Evolutionary conservation across 2,329 filamentous ascomycete genomes (phyloP), one percentile per base, ranked within the genome.

Genomic region (Colletotrichum tamarilloi): DNA sequence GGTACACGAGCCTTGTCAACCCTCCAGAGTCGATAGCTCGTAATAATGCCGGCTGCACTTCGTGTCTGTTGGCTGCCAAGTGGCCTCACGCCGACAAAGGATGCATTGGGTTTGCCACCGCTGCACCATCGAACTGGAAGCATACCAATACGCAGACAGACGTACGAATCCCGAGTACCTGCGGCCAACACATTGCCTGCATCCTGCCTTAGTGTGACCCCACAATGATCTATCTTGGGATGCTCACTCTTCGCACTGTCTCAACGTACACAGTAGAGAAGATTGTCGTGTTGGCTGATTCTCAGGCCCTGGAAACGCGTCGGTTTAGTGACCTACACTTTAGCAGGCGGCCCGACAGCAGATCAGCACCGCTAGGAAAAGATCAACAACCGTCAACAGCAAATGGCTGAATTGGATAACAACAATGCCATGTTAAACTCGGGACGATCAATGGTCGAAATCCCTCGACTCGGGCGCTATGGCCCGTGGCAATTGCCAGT

Each of bases 31-130:
- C 56, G 24, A 16, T 28, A 42, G 26, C 63, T 49, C 52, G 53
- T 38, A 28, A 22, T 49, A 9, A 49, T 49, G 42, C 42, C 11
- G 42, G 52, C 58, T 69, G 67, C 42, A 70, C 53, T 14, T 70
- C 28, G 53, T 70, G 62, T 42, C n/a, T 30, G 49, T 22, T 4
- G 12, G 46, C 12, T 26, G 46, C 28, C n/a, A 35, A 53, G 28
- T 63, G 38, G 42, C 38, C 28, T 14, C 2, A 19, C 26, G 46
- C 24, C 11, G 14, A 35, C 26, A n/a, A 57, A 38, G 52, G 49
- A 24, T 64, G 28, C 22, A 12, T 22, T 49, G 11, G 22, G 63
- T 58, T 66, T 66, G 63, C 63, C 53, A 66, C 63, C 42, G 42
- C 42, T 22, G 19, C 42, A 49, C 42, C 19, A 49, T 16, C 38